Percentiles rank a stretch among this genome's conserved stretches.
Evolutionary conservation across 805 yeast species (phyloP).

Genomic region (baker's yeast (Saccharomyces cerevisiae)): DNA sequence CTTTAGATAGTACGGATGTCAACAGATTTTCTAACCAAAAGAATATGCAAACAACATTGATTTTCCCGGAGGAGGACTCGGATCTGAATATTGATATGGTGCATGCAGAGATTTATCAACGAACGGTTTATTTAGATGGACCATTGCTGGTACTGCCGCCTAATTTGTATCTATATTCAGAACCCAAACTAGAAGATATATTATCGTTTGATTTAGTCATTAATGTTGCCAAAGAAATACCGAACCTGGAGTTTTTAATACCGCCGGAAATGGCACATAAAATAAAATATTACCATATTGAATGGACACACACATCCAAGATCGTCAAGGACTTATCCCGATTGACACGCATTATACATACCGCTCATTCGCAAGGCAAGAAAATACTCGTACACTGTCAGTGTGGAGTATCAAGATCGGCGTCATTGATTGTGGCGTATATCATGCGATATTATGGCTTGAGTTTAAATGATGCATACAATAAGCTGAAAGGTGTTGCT

Average conservation of each 20-base stretch:
- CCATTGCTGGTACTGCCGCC: constrained; percentile 66
- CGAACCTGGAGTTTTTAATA: constrained; percentile 17
- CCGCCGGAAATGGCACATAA: constrained; percentile 4
- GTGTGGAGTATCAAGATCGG: constrained; percentile 87
- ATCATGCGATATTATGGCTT: constrained; percentile 55
- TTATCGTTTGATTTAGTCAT: constrained; percentile 62
- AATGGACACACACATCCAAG: constrained; percentile 80
- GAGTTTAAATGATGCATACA: constrained; percentile 72
- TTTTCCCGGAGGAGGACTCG: constrained; percentile 5
- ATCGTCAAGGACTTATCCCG: constrained; percentile 54
- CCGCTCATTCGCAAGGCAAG: constrained; percentile 33
- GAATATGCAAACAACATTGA: constrained; percentile 10
- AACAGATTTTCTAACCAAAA: neutral
- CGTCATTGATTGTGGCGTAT: constrained; percentile 78
- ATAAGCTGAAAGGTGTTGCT: constrained; percentile 50
- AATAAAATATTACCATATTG: constrained; percentile 54
- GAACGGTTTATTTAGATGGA: constrained; percentile 67
- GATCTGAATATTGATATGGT: constrained; percentile 3
- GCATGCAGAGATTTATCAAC: constrained; percentile 26
- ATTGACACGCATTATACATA: constrained; percentile 51
- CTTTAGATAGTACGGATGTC: neutral
- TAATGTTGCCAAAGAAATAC: constrained; percentile 76
- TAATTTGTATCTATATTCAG: constrained; percentile 63
- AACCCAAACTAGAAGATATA: constrained; percentile 54
- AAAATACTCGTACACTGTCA: constrained; percentile 78